Conservation (phyloP, 2,329 filamentous ascomycete genomes). For the Fusarium sp. region DNA sequence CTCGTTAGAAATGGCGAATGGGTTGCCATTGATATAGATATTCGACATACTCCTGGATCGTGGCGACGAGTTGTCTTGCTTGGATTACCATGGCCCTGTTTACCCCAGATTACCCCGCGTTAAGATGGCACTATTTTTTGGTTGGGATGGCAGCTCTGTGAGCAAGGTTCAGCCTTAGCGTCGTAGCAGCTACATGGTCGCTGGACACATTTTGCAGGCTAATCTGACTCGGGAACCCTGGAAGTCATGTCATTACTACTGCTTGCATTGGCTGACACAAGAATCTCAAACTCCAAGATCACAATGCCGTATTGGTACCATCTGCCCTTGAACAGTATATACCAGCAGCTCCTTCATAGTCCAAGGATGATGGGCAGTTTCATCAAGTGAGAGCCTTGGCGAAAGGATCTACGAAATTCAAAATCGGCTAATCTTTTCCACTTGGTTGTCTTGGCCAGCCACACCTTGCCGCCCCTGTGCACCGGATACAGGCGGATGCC, state of each 20-base stretch:
- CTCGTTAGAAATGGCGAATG: not conserved
- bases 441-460: not conserved
- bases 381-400: not conserved
- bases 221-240: not conserved
- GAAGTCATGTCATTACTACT: not conserved
- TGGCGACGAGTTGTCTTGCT: not conserved
- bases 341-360: not conserved
- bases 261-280: not conserved
- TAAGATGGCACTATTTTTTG: not conserved
- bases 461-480: not conserved
- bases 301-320: not conserved
- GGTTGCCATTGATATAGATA: conserved; percentile 15
- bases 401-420: not conserved
- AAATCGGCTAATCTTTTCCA: not conserved
- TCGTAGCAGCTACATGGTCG: not conserved
- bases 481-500: conserved; percentile 9
- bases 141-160: not conserved
- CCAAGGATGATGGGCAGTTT: not conserved
- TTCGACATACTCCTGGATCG: not conserved
- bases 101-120: conserved; percentile 30
- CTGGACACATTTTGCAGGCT: too few relatives aligned
- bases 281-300: not conserved
- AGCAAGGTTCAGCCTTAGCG: conserved; percentile 10
- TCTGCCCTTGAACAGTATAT: not conserved
- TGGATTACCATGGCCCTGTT: not conserved